Percentiles rank a stretch among this genome's conserved stretches.
phyloP scores from a whole-genome alignment of 805 yeast species.

The Lachancea waltii region DNA sequence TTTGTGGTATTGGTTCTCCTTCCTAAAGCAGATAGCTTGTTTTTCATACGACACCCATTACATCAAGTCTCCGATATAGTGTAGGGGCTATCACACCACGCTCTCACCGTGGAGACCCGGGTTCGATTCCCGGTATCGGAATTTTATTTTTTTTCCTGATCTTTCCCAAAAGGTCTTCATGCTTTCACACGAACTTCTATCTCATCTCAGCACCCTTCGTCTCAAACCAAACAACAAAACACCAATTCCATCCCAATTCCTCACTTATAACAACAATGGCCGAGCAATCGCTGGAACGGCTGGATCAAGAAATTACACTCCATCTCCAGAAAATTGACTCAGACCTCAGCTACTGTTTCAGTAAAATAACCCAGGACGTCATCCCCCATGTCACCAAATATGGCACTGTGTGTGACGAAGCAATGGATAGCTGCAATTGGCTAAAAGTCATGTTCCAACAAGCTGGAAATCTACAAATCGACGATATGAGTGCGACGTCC shows the following conservation, averaged over 20 bases:
- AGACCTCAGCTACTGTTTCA: conserved; percentile 61
- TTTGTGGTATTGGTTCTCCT: too few relatives aligned
- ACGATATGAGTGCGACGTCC: conserved; percentile 18
- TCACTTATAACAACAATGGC: conserved; percentile 19
- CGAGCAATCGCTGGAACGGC: conserved; percentile 46
- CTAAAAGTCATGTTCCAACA: conserved; percentile 77
- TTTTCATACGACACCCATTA: too few relatives aligned
- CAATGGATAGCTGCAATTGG: conserved; percentile 63
- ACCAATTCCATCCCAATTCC: too few relatives aligned
- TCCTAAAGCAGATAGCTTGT: too few relatives aligned
- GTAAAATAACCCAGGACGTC: conserved; percentile 57
- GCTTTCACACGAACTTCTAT: too few relatives aligned
- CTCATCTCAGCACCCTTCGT: too few relatives aligned
- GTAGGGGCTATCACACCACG: conserved; percentile 31
- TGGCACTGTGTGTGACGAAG: conserved; percentile 48
- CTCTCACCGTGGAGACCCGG: conserved; percentile 31
- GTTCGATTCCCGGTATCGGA: conserved; percentile 31
- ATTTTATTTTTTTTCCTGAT: too few relatives aligned
- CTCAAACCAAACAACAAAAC: too few relatives aligned
- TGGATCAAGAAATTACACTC: conserved; percentile 75
- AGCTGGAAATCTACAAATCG: conserved; percentile 51
- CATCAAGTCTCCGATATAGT: conserved; percentile 31
- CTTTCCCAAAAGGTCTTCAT: too few relatives aligned
- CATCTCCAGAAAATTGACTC: conserved; percentile 74
- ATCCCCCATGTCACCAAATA: conserved; percentile 63